Evolutionary conservation across 495 filamentous ascomycete genomes (phyloP), one percentile per base, ranked within the genome.

Genomic region (Bryoglossum gracile): DNA sequence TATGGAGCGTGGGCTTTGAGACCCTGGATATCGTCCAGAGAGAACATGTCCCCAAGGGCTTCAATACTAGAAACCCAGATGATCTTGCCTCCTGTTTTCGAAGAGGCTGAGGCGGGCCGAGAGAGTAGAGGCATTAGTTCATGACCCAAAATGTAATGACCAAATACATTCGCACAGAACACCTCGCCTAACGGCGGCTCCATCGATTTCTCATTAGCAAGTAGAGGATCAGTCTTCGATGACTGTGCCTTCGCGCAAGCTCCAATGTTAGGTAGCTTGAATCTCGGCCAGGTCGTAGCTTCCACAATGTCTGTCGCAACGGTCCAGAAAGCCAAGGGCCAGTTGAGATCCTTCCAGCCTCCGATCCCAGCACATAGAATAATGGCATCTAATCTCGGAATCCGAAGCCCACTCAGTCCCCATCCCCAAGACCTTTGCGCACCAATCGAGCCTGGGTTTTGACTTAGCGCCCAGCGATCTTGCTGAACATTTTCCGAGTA

Each of bases 111-210:
- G 8, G 52, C 45, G 11, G 55, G 55, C 2, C 28, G 46, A 13
- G 68, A 77, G 36, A 97, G 72, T 8, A 95, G 71, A 0, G 87
- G 82, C 44, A 81, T 68, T 2, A 95, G 72, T 48, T 82, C 82
- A 62, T 95, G 90, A 14, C 77, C 77, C 16, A 98, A 83, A 54
- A 96, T 68, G 62, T 98, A 97, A 66, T 97, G 92, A 0, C 94
- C 92, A 60, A 98, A 95, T 23, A 94, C 76, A 60, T 97, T 97
- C 43, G 89, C 81, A 63, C 82, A 84, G 65, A 96, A 98, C 5
- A 96, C 76, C 43, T 82, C 68, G 2, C 89, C 94, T 0, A 97
- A 66, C 1, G 69, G 66, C 1, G 80, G 77, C 46, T 84, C 78
- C 4, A 66, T 51, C 19, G 17, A 28, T 17, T 55, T 47, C n/a